Evolutionary conservation across 371 early-diverging fungal genomes (phyloP).

Genomic region (Mortierella sp.): DNA sequence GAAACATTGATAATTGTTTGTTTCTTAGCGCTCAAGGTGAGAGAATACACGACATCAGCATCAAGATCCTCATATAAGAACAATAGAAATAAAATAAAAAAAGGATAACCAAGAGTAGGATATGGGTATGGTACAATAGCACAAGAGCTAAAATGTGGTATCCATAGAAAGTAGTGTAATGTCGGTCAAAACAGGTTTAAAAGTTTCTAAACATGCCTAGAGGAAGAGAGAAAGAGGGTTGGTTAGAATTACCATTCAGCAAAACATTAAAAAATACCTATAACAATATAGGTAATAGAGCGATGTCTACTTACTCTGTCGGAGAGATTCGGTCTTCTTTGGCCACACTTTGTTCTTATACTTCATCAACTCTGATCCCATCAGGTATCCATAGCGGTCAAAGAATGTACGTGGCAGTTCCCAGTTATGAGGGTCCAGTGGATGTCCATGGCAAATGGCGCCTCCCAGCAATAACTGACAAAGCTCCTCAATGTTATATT

Average conservation of each 20-base stretch:
- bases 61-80: slow-evolving; percentile 14
- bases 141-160: slow-evolving; percentile 6
- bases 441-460: slow-evolving; percentile 69
- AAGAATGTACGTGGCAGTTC: slow-evolving; percentile 69
- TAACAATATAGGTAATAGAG: neutral
- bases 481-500: slow-evolving; percentile 69
- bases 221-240: neutral
- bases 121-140: slow-evolving; percentile 36
- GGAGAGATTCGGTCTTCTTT: slow-evolving; percentile 32
- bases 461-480: slow-evolving; percentile 63
- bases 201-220: slow-evolving; percentile 29
- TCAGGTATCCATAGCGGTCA: slow-evolving; percentile 66
- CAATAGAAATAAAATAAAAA: slow-evolving; percentile 4
- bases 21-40: slow-evolving; percentile 25
- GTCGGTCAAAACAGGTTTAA: slow-evolving; percentile 10
- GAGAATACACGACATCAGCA: neutral
- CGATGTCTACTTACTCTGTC: slow-evolving; percentile 26
- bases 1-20: neutral
- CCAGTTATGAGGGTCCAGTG: slow-evolving; percentile 69
- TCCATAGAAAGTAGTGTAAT: neutral
- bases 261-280: too few species aligned
- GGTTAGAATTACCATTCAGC: neutral
- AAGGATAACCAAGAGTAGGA: neutral
- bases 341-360: slow-evolving; percentile 54
- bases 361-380: slow-evolving; percentile 54